A percentile compares a stretch with the other conserved stretches of the same genome.
Conservation (phyloP, 495 filamentous ascomycete genomes). For the Bombardia bombarda region DNA sequence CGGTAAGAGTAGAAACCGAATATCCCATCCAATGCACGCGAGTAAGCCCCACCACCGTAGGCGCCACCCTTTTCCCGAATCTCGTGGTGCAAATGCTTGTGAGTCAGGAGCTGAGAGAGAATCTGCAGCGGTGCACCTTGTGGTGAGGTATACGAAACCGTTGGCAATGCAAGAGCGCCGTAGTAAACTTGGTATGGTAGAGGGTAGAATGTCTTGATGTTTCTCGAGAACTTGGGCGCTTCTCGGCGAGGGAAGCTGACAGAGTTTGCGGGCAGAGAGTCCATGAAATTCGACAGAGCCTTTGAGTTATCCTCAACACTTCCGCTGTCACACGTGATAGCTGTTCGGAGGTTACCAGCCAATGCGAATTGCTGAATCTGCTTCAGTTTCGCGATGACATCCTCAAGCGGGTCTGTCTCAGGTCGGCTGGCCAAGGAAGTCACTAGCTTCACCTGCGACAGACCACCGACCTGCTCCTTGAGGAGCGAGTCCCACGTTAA, state of each 20-base stretch:
- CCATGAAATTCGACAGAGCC: slow-evolving; percentile 64
- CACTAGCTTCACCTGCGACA: slow-evolving; percentile 84
- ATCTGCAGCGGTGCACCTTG: slow-evolving; percentile 74
- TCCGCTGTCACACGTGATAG: slow-evolving; percentile 77
- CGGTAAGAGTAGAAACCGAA: slow-evolving; percentile 96
- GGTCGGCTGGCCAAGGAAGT: slow-evolving; percentile 48
- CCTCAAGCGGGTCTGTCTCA: slow-evolving; percentile 54
- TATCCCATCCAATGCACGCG: slow-evolving; percentile 65
- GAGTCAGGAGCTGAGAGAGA: slow-evolving; percentile 87
- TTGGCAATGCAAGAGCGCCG: slow-evolving; percentile 69
- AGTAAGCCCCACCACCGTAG: slow-evolving; percentile 87
- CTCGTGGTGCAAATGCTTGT: slow-evolving; percentile 94
- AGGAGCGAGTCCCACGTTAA: slow-evolving; percentile 62
- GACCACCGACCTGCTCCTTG: slow-evolving; percentile 72
- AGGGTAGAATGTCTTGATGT: slow-evolving; percentile 78
- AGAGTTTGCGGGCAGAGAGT: slow-evolving; percentile 41
- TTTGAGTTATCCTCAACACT: slow-evolving; percentile 61
- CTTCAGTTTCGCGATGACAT: slow-evolving; percentile 79
- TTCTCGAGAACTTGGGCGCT: slow-evolving; percentile 23
- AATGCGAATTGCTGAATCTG: slow-evolving; percentile 75
- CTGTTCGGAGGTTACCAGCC: slow-evolving; percentile 57
- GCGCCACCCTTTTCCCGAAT: slow-evolving; percentile 97
- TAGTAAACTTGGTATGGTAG: slow-evolving; percentile 97
- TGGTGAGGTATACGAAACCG: slow-evolving; percentile 73
- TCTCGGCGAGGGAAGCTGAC: slow-evolving; percentile 27